These are phyloP conservation scores for Grosmannia huntii DNA, from an alignment of 2,329 filamentous ascomycete species.

Conservation along the genomic window DNA sequence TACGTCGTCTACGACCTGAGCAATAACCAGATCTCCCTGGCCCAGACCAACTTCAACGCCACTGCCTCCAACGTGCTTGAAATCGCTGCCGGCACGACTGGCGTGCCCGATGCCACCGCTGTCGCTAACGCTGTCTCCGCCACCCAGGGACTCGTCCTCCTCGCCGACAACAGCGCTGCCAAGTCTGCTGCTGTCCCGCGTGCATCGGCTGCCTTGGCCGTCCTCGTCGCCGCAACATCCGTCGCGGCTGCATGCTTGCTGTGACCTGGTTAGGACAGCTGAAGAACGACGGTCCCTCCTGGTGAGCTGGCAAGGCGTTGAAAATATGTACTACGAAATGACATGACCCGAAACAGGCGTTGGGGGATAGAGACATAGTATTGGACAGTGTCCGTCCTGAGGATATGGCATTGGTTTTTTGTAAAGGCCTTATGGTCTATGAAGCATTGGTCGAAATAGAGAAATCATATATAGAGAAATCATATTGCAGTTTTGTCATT, in stretches of 20 bases:
- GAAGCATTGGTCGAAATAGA: no score
- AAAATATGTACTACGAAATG: no score
- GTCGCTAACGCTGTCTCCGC: constrained; percentile 37
- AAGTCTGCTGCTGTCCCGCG: neutral
- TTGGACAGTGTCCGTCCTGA: no score
- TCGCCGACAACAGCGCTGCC: neutral
- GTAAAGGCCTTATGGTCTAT: no score
- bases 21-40: constrained; percentile 59
- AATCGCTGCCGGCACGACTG: constrained; percentile 34
- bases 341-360: no score
- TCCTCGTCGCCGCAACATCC: neutral
- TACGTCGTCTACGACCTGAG: constrained; percentile 65
- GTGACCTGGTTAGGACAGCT: no score
- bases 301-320: neutral
- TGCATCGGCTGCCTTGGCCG: neutral
- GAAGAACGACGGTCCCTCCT: neutral
- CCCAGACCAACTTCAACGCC: constrained; percentile 51
- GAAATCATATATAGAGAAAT: no score
- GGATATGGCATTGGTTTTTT: no score
- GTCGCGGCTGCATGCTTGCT: neutral
- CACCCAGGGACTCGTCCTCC: constrained; percentile 25
- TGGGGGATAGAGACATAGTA: no score
- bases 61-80: constrained; percentile 37
- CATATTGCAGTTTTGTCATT: no score
- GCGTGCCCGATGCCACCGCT: constrained; percentile 41